Evolutionary conservation across 2,329 filamentous ascomycete genomes (phyloP).

Genomic region (Sporothrix brasiliensis): DNA sequence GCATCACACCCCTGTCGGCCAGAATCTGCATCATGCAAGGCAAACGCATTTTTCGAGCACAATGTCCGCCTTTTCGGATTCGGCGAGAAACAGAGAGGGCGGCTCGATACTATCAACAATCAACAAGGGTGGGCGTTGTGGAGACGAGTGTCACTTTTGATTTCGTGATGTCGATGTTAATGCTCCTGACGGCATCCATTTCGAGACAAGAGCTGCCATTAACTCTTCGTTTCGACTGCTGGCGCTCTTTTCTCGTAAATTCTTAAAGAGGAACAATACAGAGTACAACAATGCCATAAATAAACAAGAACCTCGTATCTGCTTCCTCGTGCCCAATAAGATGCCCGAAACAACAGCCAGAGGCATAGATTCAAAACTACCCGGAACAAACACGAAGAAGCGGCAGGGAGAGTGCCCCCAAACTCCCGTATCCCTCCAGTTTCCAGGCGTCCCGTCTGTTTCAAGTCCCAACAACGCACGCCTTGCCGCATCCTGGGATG

Average conservation of each 20-base stretch:
- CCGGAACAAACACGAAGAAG: neutral
- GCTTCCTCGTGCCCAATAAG: constrained; percentile 12
- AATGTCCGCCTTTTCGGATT: constrained; percentile 25
- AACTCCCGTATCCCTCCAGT: neutral
- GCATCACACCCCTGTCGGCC: neutral
- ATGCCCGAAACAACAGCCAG: neutral
- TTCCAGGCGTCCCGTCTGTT: neutral
- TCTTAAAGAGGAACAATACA: neutral
- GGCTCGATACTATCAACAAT: constrained; percentile 8
- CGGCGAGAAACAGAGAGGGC: neutral
- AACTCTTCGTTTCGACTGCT: neutral
- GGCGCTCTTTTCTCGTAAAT: neutral
- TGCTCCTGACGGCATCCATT: neutral
- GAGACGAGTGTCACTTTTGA: neutral
- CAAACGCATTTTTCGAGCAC: constrained; percentile 16
- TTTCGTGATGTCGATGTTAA: neutral
- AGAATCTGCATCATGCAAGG: constrained; percentile 24
- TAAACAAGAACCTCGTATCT: constrained; percentile 18
- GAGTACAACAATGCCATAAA: neutral
- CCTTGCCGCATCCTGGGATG: neutral
- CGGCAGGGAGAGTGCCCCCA: neutral
- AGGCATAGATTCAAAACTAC: neutral
- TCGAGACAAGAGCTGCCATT: no score
- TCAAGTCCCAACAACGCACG: constrained; percentile 3
- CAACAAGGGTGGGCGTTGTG: neutral